Evolutionary conservation across 495 filamentous ascomycete genomes (phyloP).

Genomic region (Hypoxylon trugodes): DNA sequence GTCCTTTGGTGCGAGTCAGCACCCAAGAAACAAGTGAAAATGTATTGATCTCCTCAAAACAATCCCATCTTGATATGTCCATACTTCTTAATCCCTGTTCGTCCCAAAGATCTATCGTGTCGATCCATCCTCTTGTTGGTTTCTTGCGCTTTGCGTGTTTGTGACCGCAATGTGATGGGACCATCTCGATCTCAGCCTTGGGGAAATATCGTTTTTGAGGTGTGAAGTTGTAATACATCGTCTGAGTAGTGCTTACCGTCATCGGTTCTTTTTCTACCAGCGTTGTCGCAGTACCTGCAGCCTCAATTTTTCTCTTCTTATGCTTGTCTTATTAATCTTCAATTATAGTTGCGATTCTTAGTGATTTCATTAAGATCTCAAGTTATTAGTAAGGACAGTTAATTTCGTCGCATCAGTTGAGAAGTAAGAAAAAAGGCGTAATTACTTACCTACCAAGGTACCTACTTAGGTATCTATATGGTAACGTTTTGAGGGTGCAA

Average conservation of each 20-base stretch:
- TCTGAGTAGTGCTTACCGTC: conserved; percentile 29
- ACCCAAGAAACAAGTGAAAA: conserved; percentile 11
- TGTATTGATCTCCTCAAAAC: conserved; percentile 25
- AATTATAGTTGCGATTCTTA: background rate
- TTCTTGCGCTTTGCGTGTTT: conserved; percentile 12
- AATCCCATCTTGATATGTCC: conserved; percentile 32
- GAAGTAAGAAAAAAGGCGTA: too few species aligned
- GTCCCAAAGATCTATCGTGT: conserved; percentile 12
- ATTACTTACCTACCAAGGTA: too few species aligned
- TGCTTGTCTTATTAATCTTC: conserved; percentile 7
- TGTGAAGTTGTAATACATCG: conserved; percentile 12
- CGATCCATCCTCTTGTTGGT: conserved; percentile 15
- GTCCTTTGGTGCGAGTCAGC: conserved; percentile 1
- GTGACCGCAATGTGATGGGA: conserved; percentile 12
- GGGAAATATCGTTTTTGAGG: conserved; percentile 22
- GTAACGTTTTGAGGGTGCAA: conserved; percentile 1
- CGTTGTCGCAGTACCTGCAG: conserved; percentile 13
- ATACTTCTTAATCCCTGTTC: conserved; percentile 31
- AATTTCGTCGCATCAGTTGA: too few species aligned
- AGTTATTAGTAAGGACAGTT: background rate
- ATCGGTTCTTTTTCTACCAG: conserved; percentile 20
- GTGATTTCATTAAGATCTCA: background rate
- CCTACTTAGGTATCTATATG: too few species aligned
- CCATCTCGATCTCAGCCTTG: conserved; percentile 23
- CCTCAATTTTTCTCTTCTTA: conserved; percentile 3